Percentiles rank a stretch among this genome's conserved stretches.
phyloP scores from a whole-genome alignment of 2,329 filamentous ascomycete species.

The Aspergillus amoenus region DNA sequence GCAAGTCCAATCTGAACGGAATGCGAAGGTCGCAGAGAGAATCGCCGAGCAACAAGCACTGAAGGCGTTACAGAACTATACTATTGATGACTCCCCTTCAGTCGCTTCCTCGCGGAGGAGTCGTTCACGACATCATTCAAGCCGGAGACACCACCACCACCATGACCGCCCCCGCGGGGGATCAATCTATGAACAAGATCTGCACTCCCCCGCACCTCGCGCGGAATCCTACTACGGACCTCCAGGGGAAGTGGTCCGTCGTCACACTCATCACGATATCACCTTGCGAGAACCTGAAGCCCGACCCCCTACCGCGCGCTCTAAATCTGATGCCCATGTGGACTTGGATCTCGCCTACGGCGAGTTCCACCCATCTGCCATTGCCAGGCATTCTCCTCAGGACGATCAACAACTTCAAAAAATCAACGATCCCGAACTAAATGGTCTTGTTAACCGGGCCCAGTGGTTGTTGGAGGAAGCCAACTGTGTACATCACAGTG shows the following conservation, averaged over 20 bases:
- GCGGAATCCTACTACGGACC: conserved; percentile 21
- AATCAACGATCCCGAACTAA: conserved; percentile 58
- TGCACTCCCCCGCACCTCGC: conserved; percentile 24
- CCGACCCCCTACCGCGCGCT: conserved; percentile 28
- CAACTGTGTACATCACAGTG: conserved; percentile 83
- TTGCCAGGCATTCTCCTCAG: conserved; percentile 27
- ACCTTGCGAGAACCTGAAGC: conserved; percentile 23
- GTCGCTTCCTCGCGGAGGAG: conserved; percentile 45
- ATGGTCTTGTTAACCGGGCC: conserved; percentile 69
- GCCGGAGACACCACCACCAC: conserved; percentile 28
- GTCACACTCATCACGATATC: conserved; percentile 40
- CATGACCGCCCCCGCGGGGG: conserved; percentile 13
- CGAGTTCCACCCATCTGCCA: conserved; percentile 66
- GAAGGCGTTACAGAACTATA: conserved; percentile 54
- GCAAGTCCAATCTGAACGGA: conserved; percentile 70
- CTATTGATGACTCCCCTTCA: conserved; percentile 49
- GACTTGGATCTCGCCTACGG: conserved; percentile 95
- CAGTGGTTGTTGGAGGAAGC: conserved; percentile 81
- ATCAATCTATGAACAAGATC: conserved; percentile 32
- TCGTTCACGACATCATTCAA: conserved; percentile 31
- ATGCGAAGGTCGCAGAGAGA: conserved; percentile 57
- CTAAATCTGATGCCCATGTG: conserved; percentile 49
- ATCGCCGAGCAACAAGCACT: conserved; percentile 59
- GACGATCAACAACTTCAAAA: conserved; percentile 30
- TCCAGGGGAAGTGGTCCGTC: conserved; percentile 31